Percentiles rank a stretch among this genome's conserved stretches.
phyloP scores from a whole-genome alignment of 139 green algal genomes.

The Tetradesmus obliquus region DNA sequence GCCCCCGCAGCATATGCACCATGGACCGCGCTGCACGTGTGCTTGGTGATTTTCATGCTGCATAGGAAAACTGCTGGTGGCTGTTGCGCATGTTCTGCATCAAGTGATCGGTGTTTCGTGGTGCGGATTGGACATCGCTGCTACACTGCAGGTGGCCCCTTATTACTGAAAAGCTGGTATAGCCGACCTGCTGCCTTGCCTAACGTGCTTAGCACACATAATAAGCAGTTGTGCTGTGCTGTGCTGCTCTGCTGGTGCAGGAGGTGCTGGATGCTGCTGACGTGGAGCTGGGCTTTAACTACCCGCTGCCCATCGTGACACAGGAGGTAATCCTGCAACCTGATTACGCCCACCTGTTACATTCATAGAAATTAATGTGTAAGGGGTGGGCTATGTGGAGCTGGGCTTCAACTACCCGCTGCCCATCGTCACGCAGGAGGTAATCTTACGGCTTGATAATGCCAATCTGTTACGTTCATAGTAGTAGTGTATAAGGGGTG shows the following conservation, averaged over 20 bases:
- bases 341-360: no score
- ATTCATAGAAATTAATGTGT: background rate
- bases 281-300: conserved; percentile 77
- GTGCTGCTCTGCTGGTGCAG: background rate
- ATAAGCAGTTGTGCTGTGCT: background rate
- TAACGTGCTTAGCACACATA: background rate
- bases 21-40: conserved; percentile 69
- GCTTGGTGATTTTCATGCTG: no score
- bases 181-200: background rate
- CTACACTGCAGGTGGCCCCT: no score
- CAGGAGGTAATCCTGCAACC: background rate
- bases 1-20: conserved; percentile 68
- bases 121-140: no score
- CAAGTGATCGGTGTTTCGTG: no score
- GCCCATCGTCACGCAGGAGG: conserved; percentile 61
- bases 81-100: background rate
- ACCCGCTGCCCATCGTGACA: conserved; percentile 74
- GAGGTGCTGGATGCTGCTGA: conserved; percentile 52
- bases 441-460: background rate
- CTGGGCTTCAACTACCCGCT: conserved; percentile 78
- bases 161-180: no score
- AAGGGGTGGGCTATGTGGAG: conserved; percentile 40
- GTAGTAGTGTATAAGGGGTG: no score
- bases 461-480: no score
- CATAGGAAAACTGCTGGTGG: no score